phyloP scores from a whole-genome alignment of 106 monocot species.

The Dendrobium nobile region DNA sequence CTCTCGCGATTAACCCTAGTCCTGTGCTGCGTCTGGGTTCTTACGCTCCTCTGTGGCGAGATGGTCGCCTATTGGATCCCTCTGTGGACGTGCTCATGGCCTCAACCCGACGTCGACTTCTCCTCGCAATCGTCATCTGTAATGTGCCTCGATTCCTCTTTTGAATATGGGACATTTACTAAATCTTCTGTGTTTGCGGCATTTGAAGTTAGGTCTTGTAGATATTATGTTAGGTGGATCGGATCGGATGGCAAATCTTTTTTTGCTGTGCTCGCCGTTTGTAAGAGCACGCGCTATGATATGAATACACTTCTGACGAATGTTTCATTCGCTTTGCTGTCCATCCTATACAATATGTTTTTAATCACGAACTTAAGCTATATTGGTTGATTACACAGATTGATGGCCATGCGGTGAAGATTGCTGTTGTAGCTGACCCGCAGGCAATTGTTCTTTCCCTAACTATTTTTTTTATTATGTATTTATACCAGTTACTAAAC shows the following conservation, averaged over 20 bases:
- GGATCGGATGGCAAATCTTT: background rate
- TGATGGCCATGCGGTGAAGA: constrained; percentile 25
- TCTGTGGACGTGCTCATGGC: constrained; percentile 76
- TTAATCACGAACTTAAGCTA: background rate
- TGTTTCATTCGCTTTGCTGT: background rate
- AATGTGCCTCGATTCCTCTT: background rate
- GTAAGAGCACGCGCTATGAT: background rate
- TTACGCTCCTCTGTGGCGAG: constrained; percentile 85
- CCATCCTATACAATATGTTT: background rate
- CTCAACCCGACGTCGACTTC: constrained; percentile 14
- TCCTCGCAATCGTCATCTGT: constrained; percentile 10
- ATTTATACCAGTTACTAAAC: background rate
- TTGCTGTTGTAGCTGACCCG: constrained; percentile 83
- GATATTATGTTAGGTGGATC: background rate
- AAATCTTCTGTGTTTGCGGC: background rate
- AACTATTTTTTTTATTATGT: background rate
- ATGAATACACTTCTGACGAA: background rate
- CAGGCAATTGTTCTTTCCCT: constrained; percentile 41
- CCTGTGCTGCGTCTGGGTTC: constrained; percentile 66
- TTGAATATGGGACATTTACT: background rate
- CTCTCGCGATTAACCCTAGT: constrained; percentile 51
- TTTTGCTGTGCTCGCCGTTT: background rate
- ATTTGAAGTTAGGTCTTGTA: background rate
- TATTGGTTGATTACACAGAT: constrained; percentile 25
- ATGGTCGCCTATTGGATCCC: constrained; percentile 80